Evolutionary conservation across 78 protist species (phyloP), one percentile per base, ranked within the genome.

Genomic region (Speleostelium caveatum): DNA sequence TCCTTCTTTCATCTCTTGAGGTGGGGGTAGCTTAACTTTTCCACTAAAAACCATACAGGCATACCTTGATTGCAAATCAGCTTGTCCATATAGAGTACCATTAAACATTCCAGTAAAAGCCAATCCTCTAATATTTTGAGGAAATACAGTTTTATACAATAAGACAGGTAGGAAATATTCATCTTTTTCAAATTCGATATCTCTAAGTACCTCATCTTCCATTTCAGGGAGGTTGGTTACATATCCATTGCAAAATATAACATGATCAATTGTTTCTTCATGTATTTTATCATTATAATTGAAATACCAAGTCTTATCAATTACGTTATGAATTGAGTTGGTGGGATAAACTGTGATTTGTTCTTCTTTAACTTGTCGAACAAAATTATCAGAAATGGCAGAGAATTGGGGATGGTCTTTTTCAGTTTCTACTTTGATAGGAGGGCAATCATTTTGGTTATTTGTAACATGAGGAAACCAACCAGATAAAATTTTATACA

Each of bases 51-150:
- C 45, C 19, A 36, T 36, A 6, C 22, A 22, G 1, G 36, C 30
- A 41, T 49, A 65, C 36, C 72, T 65, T 36, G 72, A 65, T 35
- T 35, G 41, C 19, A 65, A 39, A 5, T 65, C 72, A 7, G 36
- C 36, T 36, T 49, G 22, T 35, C 30, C 19, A 36, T 4, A 63
- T 22, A 63, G 36, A 14, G 72, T 41, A 35, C 53, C 36, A 5
- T 35, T 35, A 35, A 35, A 35, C 4, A 36, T 36, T 2, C 72
- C 72, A 63, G 36, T 10, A 33, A 63, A 35, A 21, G 53, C 72
- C 7, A 63, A 35, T 36, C 36, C 36, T 35, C 36, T 63, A 5
- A 63, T 14, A 17, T 19, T 63, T 21, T 14, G 53, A 1, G 72
- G 5, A 63, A 63, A 33, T 0, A 35, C 28, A 63, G 4, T 26